Evolutionary conservation across 257 asterid species (phyloP).

Genomic region (Nicotiana noctiflora): DNA sequence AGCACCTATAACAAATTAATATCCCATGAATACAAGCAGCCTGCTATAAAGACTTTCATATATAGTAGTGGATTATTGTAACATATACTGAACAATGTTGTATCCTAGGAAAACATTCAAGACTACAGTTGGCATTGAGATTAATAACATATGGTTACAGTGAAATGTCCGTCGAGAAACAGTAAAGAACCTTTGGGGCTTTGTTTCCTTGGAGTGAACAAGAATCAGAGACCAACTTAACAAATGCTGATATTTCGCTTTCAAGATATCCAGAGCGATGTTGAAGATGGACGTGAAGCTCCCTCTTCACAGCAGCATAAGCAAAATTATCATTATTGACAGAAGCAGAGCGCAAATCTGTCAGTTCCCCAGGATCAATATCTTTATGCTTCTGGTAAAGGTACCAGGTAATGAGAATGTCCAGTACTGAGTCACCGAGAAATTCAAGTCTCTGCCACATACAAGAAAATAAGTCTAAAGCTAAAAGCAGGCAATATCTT

Average conservation of each 20-base stretch:
- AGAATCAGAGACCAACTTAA: constrained; percentile 37
- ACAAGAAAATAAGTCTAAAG: constrained; percentile 1
- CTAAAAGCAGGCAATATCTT: background rate
- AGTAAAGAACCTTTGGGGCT: constrained; percentile 65
- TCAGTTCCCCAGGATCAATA: constrained; percentile 85
- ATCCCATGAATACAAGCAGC: background rate
- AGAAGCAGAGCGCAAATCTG: constrained; percentile 89
- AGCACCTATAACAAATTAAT: constrained; percentile 43
- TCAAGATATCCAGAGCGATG: constrained; percentile 43
- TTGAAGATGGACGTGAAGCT: constrained; percentile 74
- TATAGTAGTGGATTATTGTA: background rate
- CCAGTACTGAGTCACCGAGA: constrained; percentile 95
- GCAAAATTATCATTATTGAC: constrained; percentile 88
- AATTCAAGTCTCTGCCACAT: constrained; percentile 82
- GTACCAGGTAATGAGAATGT: constrained; percentile 67
- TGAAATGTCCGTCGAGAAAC: background rate
- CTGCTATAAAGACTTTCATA: background rate
- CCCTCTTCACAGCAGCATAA: constrained; percentile 55
- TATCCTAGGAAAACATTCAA: background rate
- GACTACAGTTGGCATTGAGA: background rate
- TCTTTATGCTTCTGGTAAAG: constrained; percentile 62
- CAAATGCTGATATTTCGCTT: constrained; percentile 50
- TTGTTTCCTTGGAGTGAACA: constrained; percentile 45
- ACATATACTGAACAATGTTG: background rate
- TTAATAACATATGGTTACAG: background rate